Evolutionary conservation across 257 asterid species (phyloP).

Genomic region (Haberlea rhodopensis): DNA sequence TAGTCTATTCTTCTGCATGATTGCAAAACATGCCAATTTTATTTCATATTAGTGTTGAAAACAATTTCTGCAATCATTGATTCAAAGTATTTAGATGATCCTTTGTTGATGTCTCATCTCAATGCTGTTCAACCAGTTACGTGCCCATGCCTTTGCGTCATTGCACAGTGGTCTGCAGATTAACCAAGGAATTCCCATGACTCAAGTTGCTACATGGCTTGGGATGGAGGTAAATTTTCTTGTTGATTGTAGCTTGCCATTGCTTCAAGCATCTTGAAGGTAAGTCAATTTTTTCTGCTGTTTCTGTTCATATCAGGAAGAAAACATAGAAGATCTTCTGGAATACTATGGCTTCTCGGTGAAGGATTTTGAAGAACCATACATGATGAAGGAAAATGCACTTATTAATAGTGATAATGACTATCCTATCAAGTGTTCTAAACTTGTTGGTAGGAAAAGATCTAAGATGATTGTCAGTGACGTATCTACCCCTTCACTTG

Average conservation of each 20-base stretch:
- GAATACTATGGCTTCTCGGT: constrained; percentile 79
- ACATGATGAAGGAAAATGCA: constrained; percentile 88
- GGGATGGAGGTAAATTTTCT: constrained; percentile 78
- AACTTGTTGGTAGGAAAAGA: constrained; percentile 75
- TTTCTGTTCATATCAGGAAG: constrained; percentile 58
- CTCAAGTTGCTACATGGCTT: constrained; percentile 82
- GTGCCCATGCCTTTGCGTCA: constrained; percentile 92
- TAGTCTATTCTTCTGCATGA: neutral
- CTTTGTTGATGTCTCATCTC: constrained; percentile 22
- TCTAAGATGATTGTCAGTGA: constrained; percentile 56
- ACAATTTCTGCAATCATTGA: neutral
- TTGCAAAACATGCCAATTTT: constrained; percentile 9
- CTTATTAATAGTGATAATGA: constrained; percentile 70
- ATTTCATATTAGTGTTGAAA: constrained; percentile 5
- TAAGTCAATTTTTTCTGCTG: constrained; percentile 11
- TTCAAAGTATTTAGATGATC: constrained; percentile 21
- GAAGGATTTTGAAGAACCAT: constrained; percentile 89
- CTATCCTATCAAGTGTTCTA: constrained; percentile 80
- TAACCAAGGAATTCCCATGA: constrained; percentile 88
- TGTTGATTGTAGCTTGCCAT: constrained; percentile 18
- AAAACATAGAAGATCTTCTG: constrained; percentile 67
- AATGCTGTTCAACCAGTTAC: constrained; percentile 57
- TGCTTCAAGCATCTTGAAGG: constrained; percentile 23
- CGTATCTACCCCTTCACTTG: constrained; percentile 51
- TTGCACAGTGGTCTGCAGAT: constrained; percentile 86